Base-by-base conservation (phyloP, 441 rosid species). In the Populus hybrid region DNA sequence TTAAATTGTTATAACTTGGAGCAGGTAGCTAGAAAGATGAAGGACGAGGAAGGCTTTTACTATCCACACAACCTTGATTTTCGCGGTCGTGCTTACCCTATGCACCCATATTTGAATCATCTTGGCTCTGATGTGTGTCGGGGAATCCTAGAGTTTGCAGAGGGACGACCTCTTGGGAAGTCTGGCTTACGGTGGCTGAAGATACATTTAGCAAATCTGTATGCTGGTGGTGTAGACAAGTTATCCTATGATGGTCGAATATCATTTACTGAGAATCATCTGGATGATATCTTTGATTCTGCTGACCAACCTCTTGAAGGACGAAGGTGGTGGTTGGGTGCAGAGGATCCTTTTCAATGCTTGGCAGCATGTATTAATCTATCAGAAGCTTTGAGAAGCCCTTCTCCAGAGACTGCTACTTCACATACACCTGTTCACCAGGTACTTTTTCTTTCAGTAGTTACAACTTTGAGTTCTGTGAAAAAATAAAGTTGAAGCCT, bases 41-140 rank as follows among this genome's bases (percentile, higher is more conserved):
- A 88, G 88, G 93, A 91, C 70, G 99, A 94, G 87, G 97, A 88
- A 67, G 97, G 97, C 80, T 96, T 94, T 76, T 94, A 92, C 83
- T 96, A 91, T 76, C 98, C 98, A 10, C 99, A 96, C 87, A 96
- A 92, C 78, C 87, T 96, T 83, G 99, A 96, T 87, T 96, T 96
- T 83, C 93, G 99, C 75, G 99, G 99, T 30, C 99, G 99, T 83
- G 99, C 98, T 59, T 96, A 96, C 80, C 99, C 99, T 70, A 91
- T 96, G 97, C 99, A 91, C 81, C 98, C 99, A 53, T 79, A 94
- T 84, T 86, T 97, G 79, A 94, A 97, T 79, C 99, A 97, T 89
- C 97, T 97, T 38, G 98, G 98, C 74, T 97, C 99, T 83, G 98
- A 94, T 88, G 82, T 94, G 24, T 97, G 99, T 76, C 95, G 99